These are phyloP conservation scores for Pleurotus djamor DNA, from an alignment of 768 basidiomycete genomes.

Conservation along the genomic window DNA sequence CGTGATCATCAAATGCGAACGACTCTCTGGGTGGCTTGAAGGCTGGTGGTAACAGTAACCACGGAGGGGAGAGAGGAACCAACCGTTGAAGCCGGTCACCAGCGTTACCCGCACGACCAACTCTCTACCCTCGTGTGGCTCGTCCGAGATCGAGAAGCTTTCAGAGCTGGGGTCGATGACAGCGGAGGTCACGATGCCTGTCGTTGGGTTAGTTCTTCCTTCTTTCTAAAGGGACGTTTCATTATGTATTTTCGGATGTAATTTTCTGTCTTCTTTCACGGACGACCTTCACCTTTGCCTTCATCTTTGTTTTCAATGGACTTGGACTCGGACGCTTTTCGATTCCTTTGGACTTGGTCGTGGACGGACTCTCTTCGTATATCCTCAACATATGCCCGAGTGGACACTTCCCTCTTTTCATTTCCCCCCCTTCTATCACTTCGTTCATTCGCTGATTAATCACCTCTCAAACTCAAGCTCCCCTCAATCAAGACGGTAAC, in stretches of 20 bases:
- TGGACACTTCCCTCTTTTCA: background rate
- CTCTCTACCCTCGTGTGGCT: slow-evolving; percentile 57
- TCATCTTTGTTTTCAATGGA: too few relatives aligned
- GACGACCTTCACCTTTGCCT: too few relatives aligned
- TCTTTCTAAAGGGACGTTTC: background rate
- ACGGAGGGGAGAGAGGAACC: background rate
- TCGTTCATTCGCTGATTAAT: background rate
- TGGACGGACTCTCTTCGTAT: too few relatives aligned
- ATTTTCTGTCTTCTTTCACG: too few relatives aligned
- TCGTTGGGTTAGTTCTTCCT: slow-evolving; percentile 25
- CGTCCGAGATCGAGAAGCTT: slow-evolving; percentile 78
- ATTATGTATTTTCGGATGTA: background rate
- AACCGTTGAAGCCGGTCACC: background rate
- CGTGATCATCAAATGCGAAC: background rate
- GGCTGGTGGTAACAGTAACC: background rate
- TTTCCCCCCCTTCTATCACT: background rate
- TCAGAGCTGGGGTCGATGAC: slow-evolving; percentile 57
- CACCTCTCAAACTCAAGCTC: slow-evolving; percentile 17
- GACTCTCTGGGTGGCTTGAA: background rate
- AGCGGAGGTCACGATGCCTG: slow-evolving; percentile 24
- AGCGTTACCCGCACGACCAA: slow-evolving; percentile 47
- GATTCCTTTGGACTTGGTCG: too few relatives aligned
- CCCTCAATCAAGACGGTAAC: slow-evolving; percentile 12
- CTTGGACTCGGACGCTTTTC: too few relatives aligned
- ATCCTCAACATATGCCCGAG: too few relatives aligned